These are phyloP conservation scores for Rhodosporidiobolus odoratus DNA, from an alignment of 768 basidiomycete species.

Conservation along the genomic window DNA sequence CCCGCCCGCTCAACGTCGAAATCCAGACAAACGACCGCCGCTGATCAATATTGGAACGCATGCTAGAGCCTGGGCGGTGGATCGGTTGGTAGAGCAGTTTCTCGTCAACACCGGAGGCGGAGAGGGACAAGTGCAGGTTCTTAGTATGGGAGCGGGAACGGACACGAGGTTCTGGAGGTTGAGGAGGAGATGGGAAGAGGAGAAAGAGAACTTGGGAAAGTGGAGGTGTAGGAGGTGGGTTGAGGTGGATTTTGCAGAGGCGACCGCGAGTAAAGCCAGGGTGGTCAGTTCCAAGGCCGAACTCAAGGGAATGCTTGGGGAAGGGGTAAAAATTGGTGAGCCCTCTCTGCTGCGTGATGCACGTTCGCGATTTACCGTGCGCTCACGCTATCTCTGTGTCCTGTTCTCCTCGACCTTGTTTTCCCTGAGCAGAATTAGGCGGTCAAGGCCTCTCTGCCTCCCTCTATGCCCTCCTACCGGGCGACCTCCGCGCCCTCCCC, in stretches of 20 bases:
- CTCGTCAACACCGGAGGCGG: slow-evolving; percentile 55
- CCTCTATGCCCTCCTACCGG: slow-evolving; percentile 66
- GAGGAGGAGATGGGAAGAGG: slow-evolving; percentile 43
- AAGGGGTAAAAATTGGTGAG: slow-evolving; percentile 44
- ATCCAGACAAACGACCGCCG: slow-evolving; percentile 62
- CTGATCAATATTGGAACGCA: slow-evolving; percentile 94
- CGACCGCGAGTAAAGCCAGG: slow-evolving; percentile 77
- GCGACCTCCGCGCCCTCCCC: slow-evolving; percentile 64
- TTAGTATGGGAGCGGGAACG: slow-evolving; percentile 92
- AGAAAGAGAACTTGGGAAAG: neutral
- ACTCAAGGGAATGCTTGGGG: slow-evolving; percentile 55
- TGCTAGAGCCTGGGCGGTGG: slow-evolving; percentile 73
- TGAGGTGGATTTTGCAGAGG: slow-evolving; percentile 85
- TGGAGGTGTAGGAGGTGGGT: slow-evolving; percentile 50
- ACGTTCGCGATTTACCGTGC: neutral
- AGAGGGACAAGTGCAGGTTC: slow-evolving; percentile 60
- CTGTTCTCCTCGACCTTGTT: neutral
- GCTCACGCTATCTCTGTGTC: neutral
- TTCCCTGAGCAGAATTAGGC: slow-evolving; percentile 55
- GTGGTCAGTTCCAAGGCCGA: slow-evolving; percentile 64
- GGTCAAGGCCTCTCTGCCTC: slow-evolving; percentile 58
- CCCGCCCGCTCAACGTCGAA: slow-evolving; percentile 48
- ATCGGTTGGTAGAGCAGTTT: slow-evolving; percentile 32
- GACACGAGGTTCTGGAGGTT: slow-evolving; percentile 94
- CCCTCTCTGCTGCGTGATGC: no score